Evolutionary conservation across 2,329 filamentous ascomycete species (phyloP), one percentile per base, ranked within the genome.

Genomic region (Verticillium tricorpus): DNA sequence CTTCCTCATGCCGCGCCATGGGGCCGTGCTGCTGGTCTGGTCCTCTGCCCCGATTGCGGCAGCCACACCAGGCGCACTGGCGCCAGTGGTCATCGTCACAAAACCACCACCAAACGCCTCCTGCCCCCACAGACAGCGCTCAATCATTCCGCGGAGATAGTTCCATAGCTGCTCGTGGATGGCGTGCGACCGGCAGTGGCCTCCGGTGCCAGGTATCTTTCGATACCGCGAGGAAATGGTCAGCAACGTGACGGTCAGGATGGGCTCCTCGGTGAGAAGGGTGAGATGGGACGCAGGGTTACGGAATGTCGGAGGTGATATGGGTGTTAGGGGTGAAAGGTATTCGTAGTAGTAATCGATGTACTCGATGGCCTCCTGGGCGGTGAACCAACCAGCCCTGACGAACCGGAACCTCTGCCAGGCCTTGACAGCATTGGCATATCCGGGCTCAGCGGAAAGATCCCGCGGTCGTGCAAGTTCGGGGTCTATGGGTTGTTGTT

Each of bases 151-250:
- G 59, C 93, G 89, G 34, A 98, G 84, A 71, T 97, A 96, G 34
- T 88, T 91, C 95, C 95, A 99, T 5, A 98, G 84, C 74, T 96
- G 93, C 69, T 97, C 92, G 67, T 98, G 95, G 60, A 99, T 96
- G 57, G 92, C 90, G 69, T 95, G 92, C 0, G 93, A 92, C 58
- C 95, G 88, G 57, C 92, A 96, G 64, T 89, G 83, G 1, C 91
- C 90, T 2, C 92, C 93, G 0, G 93, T 88, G 1, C 92, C 92
- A 22, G 88, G 84, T 57, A 97, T 87, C 63, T 86, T 86, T 72
- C 90, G 89, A 73, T 97, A 96, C 58, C 95, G 87, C 5, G 93
- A 96, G 2, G 95, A 86, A 60, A 97, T 95, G 8, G 94, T 96
- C 63, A 99, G 82, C 35, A 99, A 86, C 0, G 94, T 96, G 39